Base-by-base conservation (phyloP, 2,329 filamentous ascomycete species). In the Xylaria polymorpha region DNA sequence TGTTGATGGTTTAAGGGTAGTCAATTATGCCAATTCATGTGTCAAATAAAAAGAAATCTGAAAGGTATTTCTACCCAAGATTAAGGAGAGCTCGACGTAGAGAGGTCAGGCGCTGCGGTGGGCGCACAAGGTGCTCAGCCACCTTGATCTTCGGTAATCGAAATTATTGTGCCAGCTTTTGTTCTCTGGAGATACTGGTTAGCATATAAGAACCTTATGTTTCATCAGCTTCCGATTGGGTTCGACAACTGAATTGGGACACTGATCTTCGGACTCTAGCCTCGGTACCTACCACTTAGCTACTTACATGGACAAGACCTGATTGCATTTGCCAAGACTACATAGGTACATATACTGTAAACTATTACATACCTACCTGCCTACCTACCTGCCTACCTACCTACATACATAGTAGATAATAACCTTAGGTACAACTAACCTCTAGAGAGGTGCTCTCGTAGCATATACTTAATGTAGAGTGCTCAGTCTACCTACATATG, bases 101-200 rank as follows among this genome's bases (percentile, higher is more conserved):
- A 22, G 9, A 18, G 2, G 25, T 22, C 1, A 32, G 15, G 55
- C 39, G 20, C 12, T 9, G 48, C 39, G 29, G 25, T 1, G 44
- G 44, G 29, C 53, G 63, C 55, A 50, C 43, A 55, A 66, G 37
- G 48, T 61, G 69, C 69, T 71, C 56, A 71, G 69, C 69, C 69
- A 68, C 69, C 48, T 65, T 60, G 58, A 53, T 46, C 48, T 62
- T 53, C 57, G 44, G 41, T 37, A 43, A 3, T 39, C 44, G 32
- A 44, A 51, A 58, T 46, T 29, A 53, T 53, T 20, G 44, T 20
- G 50, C 56, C 48, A 32, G 20, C 20, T 25, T 48, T 46, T 12
- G 20, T 48, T 48, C 44, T 25, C 20, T 22, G n/a, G 41, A 41
- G 15, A 61, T n/a, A 25, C 18, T 25, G 18, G 8, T 44, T 44